Base-by-base conservation (phyloP, 75 land plant species). In the Picea sitchensis region DNA sequence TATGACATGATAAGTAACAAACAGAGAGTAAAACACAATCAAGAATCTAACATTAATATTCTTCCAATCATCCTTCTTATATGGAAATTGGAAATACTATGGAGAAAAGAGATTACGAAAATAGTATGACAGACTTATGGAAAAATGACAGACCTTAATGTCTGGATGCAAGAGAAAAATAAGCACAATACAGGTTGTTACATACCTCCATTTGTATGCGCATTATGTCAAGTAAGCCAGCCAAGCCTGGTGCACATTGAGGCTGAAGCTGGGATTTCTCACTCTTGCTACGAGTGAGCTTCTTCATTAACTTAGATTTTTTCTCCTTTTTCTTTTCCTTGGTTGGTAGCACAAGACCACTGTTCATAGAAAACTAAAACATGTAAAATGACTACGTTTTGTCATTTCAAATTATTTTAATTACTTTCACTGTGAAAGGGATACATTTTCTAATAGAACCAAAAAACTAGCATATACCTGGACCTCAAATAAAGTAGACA, bases 301-400 rank as follows among this genome's bases (percentile, higher is more conserved):
- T 96, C 82, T 87, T 91, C 80, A 93, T 86, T 77, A 96, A 79
- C 80, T 79, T 94, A 34, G 95, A 91, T 62, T 87, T 94, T 77
- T 87, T 94, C 59, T 96, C 98, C 83, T 96, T 96, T 87, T 93
- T 96, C 82, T 94, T 96, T 67, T 95, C 99, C 80, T 90, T 95
- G 18, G 90, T 61, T 77, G 98, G 99, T 41, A 91, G 87, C 76
- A 92, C 84, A 1, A 96, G 95, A 60, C 95, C 99, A 73, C 99
- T 96, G 80, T 54, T 84, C 63, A 51, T 32, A 76, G 69, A 80
- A 58, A 62, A 76, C 31, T 7, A 69, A 14, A 30, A 31, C 0
- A 30, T 41, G 57, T 68, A 6, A 75, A 36, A 72, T 34, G 61
- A 36, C 84, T 31, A 58, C 69, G 71, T 26, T 30, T 32, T 36